Evolutionary conservation across 179 eudicot species (phyloP).

Genomic region (Sideroxylon spinosum): DNA sequence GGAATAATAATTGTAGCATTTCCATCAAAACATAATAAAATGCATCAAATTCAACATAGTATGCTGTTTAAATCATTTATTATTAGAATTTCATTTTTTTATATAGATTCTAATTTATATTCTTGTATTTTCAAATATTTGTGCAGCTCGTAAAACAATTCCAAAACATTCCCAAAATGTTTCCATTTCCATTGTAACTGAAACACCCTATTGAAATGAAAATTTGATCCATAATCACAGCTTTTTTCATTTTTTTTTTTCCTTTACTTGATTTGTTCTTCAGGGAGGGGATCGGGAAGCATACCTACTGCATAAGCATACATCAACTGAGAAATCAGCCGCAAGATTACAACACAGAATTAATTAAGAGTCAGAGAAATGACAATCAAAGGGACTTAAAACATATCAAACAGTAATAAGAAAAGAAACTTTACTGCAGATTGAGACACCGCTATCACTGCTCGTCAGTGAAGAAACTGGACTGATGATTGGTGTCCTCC

Average conservation of each 20-base stretch:
- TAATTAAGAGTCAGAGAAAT: conserved; percentile 3
- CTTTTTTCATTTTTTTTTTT: background rate
- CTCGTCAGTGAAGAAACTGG: conserved; percentile 39
- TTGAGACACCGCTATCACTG: conserved; percentile 47
- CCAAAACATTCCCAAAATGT: no score
- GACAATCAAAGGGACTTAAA: background rate
- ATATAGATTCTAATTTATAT: no score
- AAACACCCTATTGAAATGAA: no score
- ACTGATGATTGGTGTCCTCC: conserved; percentile 24
- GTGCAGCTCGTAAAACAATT: no score
- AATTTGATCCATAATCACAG: no score
- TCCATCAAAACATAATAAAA: no score
- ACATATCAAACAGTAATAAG: background rate
- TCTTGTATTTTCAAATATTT: no score
- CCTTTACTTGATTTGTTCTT: background rate
- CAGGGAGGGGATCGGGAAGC: conserved; percentile 5
- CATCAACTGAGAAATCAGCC: conserved; percentile 65
- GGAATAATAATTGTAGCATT: no score
- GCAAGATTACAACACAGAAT: conserved; percentile 19
- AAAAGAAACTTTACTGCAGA: conserved; percentile 37
- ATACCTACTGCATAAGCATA: conserved; percentile 43
- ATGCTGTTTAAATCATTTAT: no score
- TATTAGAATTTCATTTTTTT: no score
- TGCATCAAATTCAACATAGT: no score
- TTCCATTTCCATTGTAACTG: no score